Evolutionary conservation across 441 rosid species (phyloP).

Genomic region (Adansonia madagascariensis): DNA sequence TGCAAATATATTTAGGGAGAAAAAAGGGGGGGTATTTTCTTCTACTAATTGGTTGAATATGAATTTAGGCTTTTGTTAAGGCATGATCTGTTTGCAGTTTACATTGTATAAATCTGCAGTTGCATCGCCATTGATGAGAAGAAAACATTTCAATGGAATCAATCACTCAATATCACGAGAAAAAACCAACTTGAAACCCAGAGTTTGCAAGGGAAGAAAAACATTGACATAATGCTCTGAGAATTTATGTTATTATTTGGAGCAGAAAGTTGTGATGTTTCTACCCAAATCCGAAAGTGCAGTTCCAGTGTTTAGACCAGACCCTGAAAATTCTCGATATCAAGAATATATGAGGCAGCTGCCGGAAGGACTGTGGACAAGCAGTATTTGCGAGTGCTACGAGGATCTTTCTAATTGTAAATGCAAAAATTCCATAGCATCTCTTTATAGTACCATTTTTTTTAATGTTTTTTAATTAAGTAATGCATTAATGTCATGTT

Average conservation of each 20-base stretch:
- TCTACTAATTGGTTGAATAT: neutral
- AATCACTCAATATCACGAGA: neutral
- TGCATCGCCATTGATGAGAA: neutral
- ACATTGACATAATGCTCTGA: neutral
- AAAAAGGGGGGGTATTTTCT: neutral
- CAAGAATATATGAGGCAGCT: constrained; percentile 41
- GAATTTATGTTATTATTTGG: neutral
- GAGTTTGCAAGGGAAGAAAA: neutral
- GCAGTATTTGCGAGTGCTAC: constrained; percentile 46
- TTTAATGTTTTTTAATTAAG: neutral
- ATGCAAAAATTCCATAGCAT: neutral
- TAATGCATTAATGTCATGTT: neutral
- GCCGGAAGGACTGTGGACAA: constrained; percentile 51
- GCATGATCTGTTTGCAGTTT: neutral
- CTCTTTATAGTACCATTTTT: neutral
- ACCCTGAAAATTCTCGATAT: constrained; percentile 35
- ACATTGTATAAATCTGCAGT: neutral
- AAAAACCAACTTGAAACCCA: constrained; percentile 5
- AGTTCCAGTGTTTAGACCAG: constrained; percentile 43
- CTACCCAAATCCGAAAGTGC: constrained; percentile 19
- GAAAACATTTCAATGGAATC: neutral
- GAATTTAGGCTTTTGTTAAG: neutral
- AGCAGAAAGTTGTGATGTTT: constrained; percentile 21
- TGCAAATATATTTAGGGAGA: constrained; percentile 17
- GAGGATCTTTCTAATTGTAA: constrained; percentile 43